phyloP scores from a whole-genome alignment of 352 stramenopile genomes.

The Phytopythium kandeliae region DNA sequence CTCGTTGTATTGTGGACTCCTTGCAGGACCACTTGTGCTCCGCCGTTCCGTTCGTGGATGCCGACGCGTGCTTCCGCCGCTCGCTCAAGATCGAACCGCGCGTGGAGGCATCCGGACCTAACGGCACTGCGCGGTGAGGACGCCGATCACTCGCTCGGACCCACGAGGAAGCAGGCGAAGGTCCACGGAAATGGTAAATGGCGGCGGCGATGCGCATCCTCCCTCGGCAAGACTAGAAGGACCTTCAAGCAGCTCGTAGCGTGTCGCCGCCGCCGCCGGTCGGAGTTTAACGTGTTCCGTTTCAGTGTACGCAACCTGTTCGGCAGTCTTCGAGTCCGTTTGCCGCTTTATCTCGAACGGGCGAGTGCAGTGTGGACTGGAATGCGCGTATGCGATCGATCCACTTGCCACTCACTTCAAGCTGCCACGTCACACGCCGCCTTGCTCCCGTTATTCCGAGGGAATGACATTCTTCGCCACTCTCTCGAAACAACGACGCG shows the following conservation, averaged over 20 bases:
- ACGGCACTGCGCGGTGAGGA: conserved; percentile 3
- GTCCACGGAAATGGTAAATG: conserved; percentile 1
- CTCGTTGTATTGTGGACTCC: background rate
- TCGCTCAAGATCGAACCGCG: conserved; percentile 81
- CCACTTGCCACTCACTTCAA: background rate
- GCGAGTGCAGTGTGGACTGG: too few species aligned
- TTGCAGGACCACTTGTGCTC: conserved; percentile 72
- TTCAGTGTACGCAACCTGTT: too few species aligned
- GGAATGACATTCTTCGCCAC: background rate
- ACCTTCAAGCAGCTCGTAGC: background rate
- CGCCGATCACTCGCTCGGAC: background rate
- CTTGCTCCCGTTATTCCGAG: background rate
- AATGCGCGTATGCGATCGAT: too few species aligned
- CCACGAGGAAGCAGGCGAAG: background rate
- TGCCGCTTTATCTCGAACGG: background rate
- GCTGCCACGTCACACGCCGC: background rate
- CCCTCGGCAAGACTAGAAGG: background rate
- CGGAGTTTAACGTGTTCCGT: conserved; percentile 1
- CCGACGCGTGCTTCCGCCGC: conserved; percentile 71
- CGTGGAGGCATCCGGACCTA: conserved; percentile 22
- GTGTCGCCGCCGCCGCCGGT: background rate
- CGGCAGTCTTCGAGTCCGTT: too few species aligned
- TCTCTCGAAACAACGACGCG: background rate
- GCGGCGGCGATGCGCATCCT: background rate
- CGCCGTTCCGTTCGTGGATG: conserved; percentile 47